Base-by-base conservation (phyloP, 2,329 filamentous ascomycete species). In the Colletotrichum sp. region DNA sequence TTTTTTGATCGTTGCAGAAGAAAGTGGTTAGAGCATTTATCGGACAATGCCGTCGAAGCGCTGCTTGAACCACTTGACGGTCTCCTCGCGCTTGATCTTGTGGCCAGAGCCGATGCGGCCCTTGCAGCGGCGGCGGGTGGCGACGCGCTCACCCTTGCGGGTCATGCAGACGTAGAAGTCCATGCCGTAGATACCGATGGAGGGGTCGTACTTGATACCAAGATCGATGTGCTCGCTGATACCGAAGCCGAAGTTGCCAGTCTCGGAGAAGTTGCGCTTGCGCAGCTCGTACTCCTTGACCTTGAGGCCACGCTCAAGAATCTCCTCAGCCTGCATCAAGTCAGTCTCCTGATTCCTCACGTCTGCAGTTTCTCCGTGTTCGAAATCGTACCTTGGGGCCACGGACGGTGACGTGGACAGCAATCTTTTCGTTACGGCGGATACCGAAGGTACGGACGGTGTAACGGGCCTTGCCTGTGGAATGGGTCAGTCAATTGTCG, bases 141-240 rank as follows among this genome's bases (percentile, higher is more conserved):
- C 94, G 87, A 99, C 95, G 88, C 97, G 96, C 93, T 98, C 96
- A 91, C 97, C 97, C 85, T 96, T 97, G 86, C 97, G 96, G 92
- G 96, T 98, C 97, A 99, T 99, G 95, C 96, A 99, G 95, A 94
- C 96, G 95, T 98, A 99, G 91, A 99, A 99, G 91, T 99, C 97
- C 97, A 99, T 99, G 88, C 97, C 96, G 92, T 98, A 98, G 89
- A 98, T 98, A 93, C 96, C 96, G 84, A 98, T 98, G 80, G 92
- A 94, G 80, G 96, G 96, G 91, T 98, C 96, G 92, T 98, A 98
- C 94, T 99, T 99, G 95, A 99, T 99, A 86, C 97, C 97, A 85
- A 99, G 93, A 93, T 99, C 97, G 90, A 99, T 99, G 95, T 99
- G 97, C 92, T 99, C 97, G 91, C 92, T 96, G 92, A 99, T 99